Percentiles rank a stretch among this genome's conserved stretches.
Evolutionary conservation across 108 stramenopile species (phyloP).

Genomic region (Parietichytrium sp.): DNA sequence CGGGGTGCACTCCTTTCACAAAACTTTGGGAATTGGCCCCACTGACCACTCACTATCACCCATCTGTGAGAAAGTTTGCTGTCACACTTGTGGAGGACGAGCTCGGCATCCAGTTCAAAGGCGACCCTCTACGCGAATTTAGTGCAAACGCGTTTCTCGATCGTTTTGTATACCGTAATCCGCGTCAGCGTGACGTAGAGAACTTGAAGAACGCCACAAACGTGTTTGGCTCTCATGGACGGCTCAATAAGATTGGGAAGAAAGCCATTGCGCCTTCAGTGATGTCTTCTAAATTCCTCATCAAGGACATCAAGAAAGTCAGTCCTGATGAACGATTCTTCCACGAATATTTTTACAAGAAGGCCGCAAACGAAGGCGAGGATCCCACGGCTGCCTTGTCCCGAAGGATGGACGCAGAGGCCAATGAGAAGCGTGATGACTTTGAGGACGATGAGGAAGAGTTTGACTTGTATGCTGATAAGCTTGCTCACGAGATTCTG

Average conservation of each 20-base stretch:
- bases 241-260: conserved; percentile 44
- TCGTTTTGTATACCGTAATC: conserved; percentile 97
- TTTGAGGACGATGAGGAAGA: conserved; percentile 53
- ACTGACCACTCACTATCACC: conserved; percentile 84
- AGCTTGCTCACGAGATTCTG: conserved; percentile 83
- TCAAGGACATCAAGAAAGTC: conserved; percentile 52
- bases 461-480: conserved; percentile 83
- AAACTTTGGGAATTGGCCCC: conserved; percentile 79
- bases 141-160: conserved; percentile 84
- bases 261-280: conserved; percentile 61
- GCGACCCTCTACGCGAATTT: conserved; percentile 94
- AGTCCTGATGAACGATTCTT: conserved; percentile 83
- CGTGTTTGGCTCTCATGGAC: conserved; percentile 45
- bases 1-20: conserved; percentile 41
- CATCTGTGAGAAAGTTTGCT: conserved; percentile 85
- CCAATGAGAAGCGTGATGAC: conserved; percentile 60
- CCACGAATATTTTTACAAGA: conserved; percentile 77
- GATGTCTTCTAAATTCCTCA: conserved; percentile 74
- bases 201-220: conserved; percentile 40
- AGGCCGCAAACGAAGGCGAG: conserved; percentile 76
- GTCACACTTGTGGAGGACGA: conserved; percentile 45
- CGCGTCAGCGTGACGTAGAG: conserved; percentile 64
- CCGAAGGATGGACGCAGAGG: conserved; percentile 49
- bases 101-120: conserved; percentile 70
- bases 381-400: conserved; percentile 70